A percentile compares a stretch with the other conserved stretches of the same genome.
phyloP scores from a whole-genome alignment of 2,329 filamentous ascomycete genomes.

The Cytospora schulzeri region DNA sequence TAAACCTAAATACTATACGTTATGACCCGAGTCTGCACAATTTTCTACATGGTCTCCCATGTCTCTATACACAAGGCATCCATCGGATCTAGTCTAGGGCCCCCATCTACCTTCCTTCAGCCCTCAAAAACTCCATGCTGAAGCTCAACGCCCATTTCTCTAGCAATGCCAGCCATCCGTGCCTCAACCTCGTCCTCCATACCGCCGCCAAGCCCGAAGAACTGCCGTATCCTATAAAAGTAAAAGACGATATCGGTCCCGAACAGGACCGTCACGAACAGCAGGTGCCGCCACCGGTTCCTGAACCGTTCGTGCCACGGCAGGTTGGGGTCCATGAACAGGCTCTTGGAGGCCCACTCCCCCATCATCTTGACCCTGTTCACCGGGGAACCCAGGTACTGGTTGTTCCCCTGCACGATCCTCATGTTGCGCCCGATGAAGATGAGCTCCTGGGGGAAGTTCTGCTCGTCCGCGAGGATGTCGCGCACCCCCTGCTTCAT shows the following conservation, averaged over 20 bases:
- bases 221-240: constrained; percentile 75
- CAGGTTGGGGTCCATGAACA: constrained; percentile 74
- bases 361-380: constrained; percentile 95
- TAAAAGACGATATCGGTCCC: constrained; percentile 82
- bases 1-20: no score
- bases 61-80: not conserved
- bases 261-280: constrained; percentile 80
- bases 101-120: constrained; percentile 41
- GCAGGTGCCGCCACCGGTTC: constrained; percentile 74
- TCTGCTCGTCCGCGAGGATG: constrained; percentile 80
- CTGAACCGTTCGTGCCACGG: constrained; percentile 62
- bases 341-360: constrained; percentile 80
- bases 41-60: not conserved
- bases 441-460: constrained; percentile 87
- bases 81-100: not conserved
- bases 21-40: not conserved
- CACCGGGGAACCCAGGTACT: constrained; percentile 84
- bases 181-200: constrained; percentile 95
- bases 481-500: constrained; percentile 70
- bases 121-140: constrained; percentile 89
- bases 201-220: constrained; percentile 73
- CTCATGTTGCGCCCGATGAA: constrained; percentile 91
- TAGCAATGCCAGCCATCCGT: constrained; percentile 83
- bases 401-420: constrained; percentile 92
- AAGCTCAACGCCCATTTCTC: constrained; percentile 88